phyloP scores from a whole-genome alignment of 305 asterid genomes.

The Fraxinus nigra region DNA sequence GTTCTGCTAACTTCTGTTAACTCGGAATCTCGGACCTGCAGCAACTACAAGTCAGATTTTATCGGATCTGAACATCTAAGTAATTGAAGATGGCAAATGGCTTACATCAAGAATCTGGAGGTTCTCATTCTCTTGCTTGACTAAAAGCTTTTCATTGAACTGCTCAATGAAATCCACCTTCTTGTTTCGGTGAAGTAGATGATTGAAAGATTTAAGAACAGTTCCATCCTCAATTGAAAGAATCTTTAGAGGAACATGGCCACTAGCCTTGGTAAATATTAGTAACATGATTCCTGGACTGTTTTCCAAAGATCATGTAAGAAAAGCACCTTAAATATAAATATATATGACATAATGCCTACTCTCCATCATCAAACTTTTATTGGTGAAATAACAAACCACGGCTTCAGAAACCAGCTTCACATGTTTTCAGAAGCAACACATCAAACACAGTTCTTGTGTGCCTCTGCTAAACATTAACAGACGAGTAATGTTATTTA shows the following conservation, averaged over 20 bases:
- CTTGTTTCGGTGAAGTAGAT: conserved; percentile 87
- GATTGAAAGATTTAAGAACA: conserved; percentile 80
- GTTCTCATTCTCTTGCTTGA: conserved; percentile 95
- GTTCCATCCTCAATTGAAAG: conserved; percentile 95
- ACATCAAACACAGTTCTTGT: not conserved
- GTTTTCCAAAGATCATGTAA: conserved; percentile 23
- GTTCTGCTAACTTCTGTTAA: conserved; percentile 91
- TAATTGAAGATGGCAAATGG: not conserved
- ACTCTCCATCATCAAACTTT: not conserved
- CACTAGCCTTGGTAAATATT: conserved; percentile 66
- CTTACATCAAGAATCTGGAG: conserved; percentile 96
- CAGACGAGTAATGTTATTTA: not conserved
- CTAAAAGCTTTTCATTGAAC: conserved; percentile 92
- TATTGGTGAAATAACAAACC: not conserved
- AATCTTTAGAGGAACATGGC: conserved; percentile 85
- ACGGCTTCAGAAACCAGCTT: not conserved
- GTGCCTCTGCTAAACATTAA: not conserved
- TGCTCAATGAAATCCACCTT: conserved; percentile 99
- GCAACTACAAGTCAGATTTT: conserved; percentile 24
- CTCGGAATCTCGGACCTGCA: conserved; percentile 80
- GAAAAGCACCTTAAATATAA: not conserved
- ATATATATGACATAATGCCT: not conserved
- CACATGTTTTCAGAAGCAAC: not conserved
- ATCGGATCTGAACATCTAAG: not conserved
- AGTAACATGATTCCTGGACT: conserved; percentile 96